Conservation (phyloP, 208 protist species). For the Endotrypanum monterogeii region DNA sequence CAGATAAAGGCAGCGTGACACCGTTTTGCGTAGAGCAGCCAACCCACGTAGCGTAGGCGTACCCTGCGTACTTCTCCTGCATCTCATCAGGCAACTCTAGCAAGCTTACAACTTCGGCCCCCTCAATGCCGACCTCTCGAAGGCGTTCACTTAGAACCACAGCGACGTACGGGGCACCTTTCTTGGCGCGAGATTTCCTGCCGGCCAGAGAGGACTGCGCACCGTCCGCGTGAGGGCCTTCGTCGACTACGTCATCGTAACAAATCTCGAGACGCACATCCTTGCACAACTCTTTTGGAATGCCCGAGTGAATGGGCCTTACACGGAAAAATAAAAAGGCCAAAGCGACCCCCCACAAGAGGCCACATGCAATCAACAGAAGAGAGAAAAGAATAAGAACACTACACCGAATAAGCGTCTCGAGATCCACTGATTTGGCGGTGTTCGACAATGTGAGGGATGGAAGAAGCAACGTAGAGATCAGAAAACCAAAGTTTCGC, state of each 20-base stretch:
- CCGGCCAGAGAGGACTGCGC: not conserved
- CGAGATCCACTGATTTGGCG: constrained; percentile 30
- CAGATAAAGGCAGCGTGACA: constrained; percentile 74
- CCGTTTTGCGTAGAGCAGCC: constrained; percentile 77
- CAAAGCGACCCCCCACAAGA: constrained; percentile 28
- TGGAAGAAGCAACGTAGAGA: constrained; percentile 64
- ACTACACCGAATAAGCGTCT: constrained; percentile 46
- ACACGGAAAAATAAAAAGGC: constrained; percentile 18
- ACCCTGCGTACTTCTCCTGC: constrained; percentile 64
- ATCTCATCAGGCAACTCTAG: constrained; percentile 49
- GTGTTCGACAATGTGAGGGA: constrained; percentile 72
- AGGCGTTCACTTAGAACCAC: constrained; percentile 66
- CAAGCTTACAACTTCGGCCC: constrained; percentile 53
- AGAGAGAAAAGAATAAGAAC: constrained; percentile 56
- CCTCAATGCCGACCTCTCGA: constrained; percentile 42
- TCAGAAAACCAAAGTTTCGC: constrained; percentile 70
- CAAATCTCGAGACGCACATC: constrained; percentile 51
- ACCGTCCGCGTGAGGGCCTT: not conserved
- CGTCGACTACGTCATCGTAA: constrained; percentile 32
- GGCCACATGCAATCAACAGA: constrained; percentile 31
- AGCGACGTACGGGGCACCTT: constrained; percentile 45
- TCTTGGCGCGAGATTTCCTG: not conserved
- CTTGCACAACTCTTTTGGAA: constrained; percentile 47
- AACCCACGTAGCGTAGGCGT: constrained; percentile 53
- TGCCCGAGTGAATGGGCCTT: constrained; percentile 38